A percentile compares a stretch with the other conserved stretches of the same genome.
Conservation (phyloP, 2,329 filamentous ascomycete genomes). For the Lomentospora prolificans region DNA sequence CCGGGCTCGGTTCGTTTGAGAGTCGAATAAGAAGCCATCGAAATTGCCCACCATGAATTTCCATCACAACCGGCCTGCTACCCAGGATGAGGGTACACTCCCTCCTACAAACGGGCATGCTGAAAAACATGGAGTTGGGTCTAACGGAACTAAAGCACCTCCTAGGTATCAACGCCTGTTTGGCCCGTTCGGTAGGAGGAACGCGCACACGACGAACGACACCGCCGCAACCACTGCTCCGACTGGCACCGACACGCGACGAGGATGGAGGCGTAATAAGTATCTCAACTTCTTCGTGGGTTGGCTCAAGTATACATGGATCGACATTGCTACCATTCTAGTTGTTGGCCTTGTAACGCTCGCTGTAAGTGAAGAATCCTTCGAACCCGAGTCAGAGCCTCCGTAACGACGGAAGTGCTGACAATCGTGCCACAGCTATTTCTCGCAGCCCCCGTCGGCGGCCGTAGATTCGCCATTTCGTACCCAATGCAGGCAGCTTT, state of each 20-base stretch:
- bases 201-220: neutral
- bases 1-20: too few relatives aligned
- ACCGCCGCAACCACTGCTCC: neutral
- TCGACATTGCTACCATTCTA: neutral
- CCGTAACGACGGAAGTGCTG: too few relatives aligned
- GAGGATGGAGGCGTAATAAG: neutral
- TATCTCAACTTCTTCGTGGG: neutral
- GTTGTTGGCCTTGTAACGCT: conserved; percentile 15
- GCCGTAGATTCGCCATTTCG: conserved; percentile 51
- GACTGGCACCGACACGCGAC: neutral
- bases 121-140: neutral
- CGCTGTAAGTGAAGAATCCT: conserved; percentile 16
- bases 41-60: neutral
- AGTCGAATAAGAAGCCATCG: too few relatives aligned
- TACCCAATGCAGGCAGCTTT: conserved; percentile 23
- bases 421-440: conserved; percentile 19
- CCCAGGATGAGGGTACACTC: neutral
- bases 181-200: neutral
- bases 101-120: neutral
- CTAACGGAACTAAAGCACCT: neutral
- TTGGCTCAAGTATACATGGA: neutral
- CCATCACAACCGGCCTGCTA: neutral
- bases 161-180: conserved; percentile 1
- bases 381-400: too few relatives aligned
- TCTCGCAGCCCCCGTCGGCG: conserved; percentile 45